phyloP scores from a whole-genome alignment of 371 early-diverging fungal genomes.

The Mucor irregularis region DNA sequence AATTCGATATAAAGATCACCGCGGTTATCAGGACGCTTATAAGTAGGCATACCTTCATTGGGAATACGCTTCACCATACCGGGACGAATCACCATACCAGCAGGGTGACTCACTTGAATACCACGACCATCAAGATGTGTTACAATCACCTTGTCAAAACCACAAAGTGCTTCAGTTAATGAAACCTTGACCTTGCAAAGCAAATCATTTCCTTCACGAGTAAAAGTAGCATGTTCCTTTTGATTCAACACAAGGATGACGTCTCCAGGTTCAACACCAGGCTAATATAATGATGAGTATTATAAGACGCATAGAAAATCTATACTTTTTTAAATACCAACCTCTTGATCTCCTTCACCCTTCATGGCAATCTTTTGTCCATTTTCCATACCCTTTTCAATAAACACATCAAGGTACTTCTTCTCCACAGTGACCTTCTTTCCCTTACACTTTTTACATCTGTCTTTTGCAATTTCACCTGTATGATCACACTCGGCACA shows the following conservation, averaged over 20 bases:
- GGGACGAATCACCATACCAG: constrained; percentile 92
- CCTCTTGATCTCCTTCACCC: constrained; percentile 81
- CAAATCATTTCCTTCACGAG: constrained; percentile 78
- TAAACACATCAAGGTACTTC: constrained; percentile 86
- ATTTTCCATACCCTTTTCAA: constrained; percentile 91
- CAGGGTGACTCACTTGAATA: constrained; percentile 82
- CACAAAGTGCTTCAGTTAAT: constrained; percentile 91
- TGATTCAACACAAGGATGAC: constrained; percentile 83
- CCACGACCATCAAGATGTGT: constrained; percentile 92
- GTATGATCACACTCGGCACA: constrained; percentile 29
- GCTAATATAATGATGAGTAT: constrained; percentile 28
- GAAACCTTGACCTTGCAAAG: constrained; percentile 77
- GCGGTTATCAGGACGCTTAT: constrained; percentile 81
- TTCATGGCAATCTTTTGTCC: constrained; percentile 89
- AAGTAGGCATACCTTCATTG: constrained; percentile 96
- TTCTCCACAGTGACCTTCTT: constrained; percentile 80
- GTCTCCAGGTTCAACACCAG: constrained; percentile 85
- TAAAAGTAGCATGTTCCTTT: constrained; percentile 79
- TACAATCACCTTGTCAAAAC: constrained; percentile 80
- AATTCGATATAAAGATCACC: constrained; percentile 94
- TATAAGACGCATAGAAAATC: too few species aligned
- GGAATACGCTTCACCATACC: constrained; percentile 81
- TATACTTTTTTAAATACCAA: neutral
- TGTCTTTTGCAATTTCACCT: constrained; percentile 66
- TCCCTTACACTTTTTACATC: constrained; percentile 87